Percentiles rank a stretch among this genome's conserved stretches.
Conservation (phyloP, 768 basidiomycete species). For the Termitomyces sp. region DNA sequence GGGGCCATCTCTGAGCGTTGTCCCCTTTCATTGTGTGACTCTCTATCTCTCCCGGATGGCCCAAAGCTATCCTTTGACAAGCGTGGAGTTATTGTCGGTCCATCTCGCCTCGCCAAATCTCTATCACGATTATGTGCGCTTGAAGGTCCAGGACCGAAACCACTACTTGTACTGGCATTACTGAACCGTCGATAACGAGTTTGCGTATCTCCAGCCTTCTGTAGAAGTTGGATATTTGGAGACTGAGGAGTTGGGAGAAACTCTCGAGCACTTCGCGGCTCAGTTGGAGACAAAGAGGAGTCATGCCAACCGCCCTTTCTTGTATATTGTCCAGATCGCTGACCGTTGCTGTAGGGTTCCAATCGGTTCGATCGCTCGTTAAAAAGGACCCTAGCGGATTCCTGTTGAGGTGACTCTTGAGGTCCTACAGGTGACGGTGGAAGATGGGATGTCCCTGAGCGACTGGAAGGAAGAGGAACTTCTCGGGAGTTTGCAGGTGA, state of each 20-base stretch:
- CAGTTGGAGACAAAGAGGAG: constrained; percentile 32
- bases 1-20: constrained; percentile 52
- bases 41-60: constrained; percentile 28
- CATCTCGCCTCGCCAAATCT: constrained; percentile 34
- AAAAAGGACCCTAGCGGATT: constrained; percentile 79
- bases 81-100: constrained; percentile 37
- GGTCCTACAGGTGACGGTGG: constrained; percentile 33
- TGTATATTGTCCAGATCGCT: constrained; percentile 41
- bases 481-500: constrained; percentile 48
- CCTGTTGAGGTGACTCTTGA: constrained; percentile 45
- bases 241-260: constrained; percentile 31
- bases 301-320: constrained; percentile 49
- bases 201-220: constrained; percentile 46
- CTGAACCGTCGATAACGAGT: constrained; percentile 34
- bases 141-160: constrained; percentile 23
- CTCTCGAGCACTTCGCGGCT: constrained; percentile 47
- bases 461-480: constrained; percentile 27
- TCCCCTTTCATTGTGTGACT: constrained; percentile 31
- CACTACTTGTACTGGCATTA: constrained; percentile 25
- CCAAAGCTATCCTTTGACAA: constrained; percentile 29
- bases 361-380: constrained; percentile 91
- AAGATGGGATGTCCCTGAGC: constrained; percentile 21
- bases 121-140: constrained; percentile 23
- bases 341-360: constrained; percentile 72
- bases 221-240: constrained; percentile 53